phyloP scores from a whole-genome alignment of 1,284 basidiomycete genomes.

The Apiotrichum siamense region DNA sequence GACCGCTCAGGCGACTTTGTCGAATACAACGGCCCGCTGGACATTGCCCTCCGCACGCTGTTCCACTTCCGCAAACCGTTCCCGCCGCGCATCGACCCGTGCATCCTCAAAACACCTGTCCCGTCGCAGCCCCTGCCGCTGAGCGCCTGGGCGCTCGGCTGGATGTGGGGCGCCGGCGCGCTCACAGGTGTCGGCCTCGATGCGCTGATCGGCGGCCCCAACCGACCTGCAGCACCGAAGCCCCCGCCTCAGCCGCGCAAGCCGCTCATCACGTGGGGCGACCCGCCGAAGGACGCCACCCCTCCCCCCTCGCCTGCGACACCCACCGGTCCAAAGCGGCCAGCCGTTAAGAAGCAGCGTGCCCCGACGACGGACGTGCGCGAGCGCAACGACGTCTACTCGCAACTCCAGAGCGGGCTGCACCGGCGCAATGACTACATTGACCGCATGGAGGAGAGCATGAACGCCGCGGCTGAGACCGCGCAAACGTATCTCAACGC shows the following conservation, averaged over 20 bases:
- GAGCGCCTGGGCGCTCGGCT: slow-evolving; percentile 31
- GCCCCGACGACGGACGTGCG: slow-evolving; percentile 23
- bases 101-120: slow-evolving; percentile 26
- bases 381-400: slow-evolving; percentile 43
- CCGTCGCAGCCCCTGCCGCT: slow-evolving; percentile 41
- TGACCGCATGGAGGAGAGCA: slow-evolving; percentile 32
- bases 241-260: slow-evolving; percentile 30
- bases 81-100: slow-evolving; percentile 41
- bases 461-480: slow-evolving; percentile 32
- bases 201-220: slow-evolving; percentile 42
- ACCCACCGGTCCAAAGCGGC: slow-evolving; percentile 21
- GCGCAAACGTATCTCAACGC: slow-evolving; percentile 35
- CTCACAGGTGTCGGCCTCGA: slow-evolving; percentile 45
- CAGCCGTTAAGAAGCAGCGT: slow-evolving; percentile 24
- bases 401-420: slow-evolving; percentile 38
- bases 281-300: slow-evolving; percentile 24
- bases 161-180: slow-evolving; percentile 47
- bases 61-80: slow-evolving; percentile 48
- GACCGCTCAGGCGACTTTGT: slow-evolving; percentile 47
- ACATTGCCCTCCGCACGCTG: slow-evolving; percentile 46
- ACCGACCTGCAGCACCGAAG: slow-evolving; percentile 30
- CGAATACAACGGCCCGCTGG: slow-evolving; percentile 40
- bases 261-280: slow-evolving; percentile 41
- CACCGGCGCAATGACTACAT: slow-evolving; percentile 31
- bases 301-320: slow-evolving; percentile 22